A percentile compares a stretch with the other conserved stretches of the same genome.
These are phyloP conservation scores for Apodospora peruviana DNA, from an alignment of 495 filamentous ascomycete species.

Conservation along the genomic window DNA sequence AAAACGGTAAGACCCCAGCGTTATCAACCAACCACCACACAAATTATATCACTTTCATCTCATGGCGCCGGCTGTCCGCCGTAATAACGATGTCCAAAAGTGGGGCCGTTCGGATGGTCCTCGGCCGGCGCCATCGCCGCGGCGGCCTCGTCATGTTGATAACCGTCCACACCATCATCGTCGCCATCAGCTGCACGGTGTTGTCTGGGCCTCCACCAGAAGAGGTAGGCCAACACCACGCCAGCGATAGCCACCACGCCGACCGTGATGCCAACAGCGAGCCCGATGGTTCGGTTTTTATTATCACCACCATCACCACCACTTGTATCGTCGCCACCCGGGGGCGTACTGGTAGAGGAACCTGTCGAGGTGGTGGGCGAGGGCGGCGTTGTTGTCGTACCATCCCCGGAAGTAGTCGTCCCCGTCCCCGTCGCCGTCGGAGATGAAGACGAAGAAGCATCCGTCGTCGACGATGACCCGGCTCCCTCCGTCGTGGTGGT, in stretches of 20 bases:
- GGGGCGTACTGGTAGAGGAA: neutral
- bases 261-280: slow-evolving; percentile 4
- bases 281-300: slow-evolving; percentile 2
- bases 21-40: too few relatives aligned
- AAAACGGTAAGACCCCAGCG: neutral
- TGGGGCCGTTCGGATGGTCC: slow-evolving; percentile 1
- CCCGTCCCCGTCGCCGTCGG: neutral
- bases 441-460: neutral
- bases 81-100: neutral
- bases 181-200: neutral
- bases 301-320: neutral
- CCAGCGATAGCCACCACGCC: neutral
- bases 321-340: neutral
- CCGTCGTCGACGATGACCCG: neutral
- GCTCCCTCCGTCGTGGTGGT: neutral
- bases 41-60: neutral
- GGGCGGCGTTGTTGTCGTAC: too few relatives aligned
- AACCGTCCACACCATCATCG: neutral
- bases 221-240: neutral
- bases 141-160: neutral
- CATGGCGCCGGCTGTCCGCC: neutral
- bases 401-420: too few relatives aligned
- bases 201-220: neutral
- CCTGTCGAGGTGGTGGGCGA: neutral
- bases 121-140: slow-evolving; percentile 1